Percentiles rank a stretch among this genome's conserved stretches.
Conservation (phyloP, 2,329 filamentous ascomycete genomes). For the Sporothrix brasiliensis region DNA sequence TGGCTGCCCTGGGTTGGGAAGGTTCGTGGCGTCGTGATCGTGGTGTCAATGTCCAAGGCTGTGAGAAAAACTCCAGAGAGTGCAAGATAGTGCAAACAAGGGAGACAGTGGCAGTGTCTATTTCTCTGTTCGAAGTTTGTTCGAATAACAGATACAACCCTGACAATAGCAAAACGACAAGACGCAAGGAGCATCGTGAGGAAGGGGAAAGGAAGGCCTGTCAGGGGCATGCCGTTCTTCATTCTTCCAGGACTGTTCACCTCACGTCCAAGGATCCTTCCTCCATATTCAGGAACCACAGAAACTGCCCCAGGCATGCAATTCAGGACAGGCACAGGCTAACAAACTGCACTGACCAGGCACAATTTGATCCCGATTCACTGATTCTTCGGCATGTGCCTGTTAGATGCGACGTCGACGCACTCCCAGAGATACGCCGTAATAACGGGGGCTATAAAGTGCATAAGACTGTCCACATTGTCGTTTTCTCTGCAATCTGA, state of each 20-base stretch:
- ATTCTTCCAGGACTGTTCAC: conserved; percentile 15
- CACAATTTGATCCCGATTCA: conserved; percentile 24
- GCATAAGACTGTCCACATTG: conserved; percentile 1
- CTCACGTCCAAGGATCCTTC: neutral
- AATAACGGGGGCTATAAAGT: neutral
- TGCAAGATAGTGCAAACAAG: neutral
- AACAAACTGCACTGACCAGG: conserved; percentile 16
- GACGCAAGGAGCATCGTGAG: neutral
- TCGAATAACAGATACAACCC: conserved; percentile 24
- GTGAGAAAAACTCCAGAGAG: neutral
- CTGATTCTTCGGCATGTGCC: neutral
- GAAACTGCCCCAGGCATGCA: neutral
- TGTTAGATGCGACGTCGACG: conserved; percentile 16
- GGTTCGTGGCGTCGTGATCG: too few relatives aligned
- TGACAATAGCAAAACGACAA: neutral
- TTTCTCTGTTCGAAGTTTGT: conserved; percentile 18
- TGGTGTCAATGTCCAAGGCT: too few relatives aligned
- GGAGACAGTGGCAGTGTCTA: neutral
- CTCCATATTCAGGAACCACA: too few relatives aligned
- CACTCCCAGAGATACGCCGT: neutral
- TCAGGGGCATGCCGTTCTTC: neutral
- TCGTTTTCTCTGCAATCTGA: conserved; percentile 3
- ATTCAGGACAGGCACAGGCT: neutral
- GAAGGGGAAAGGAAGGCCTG: neutral
- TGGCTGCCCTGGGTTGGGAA: too few relatives aligned